Base-by-base conservation (phyloP, 192 early-diverging fungal genomes). In the Rhizophagus prolifer region DNA sequence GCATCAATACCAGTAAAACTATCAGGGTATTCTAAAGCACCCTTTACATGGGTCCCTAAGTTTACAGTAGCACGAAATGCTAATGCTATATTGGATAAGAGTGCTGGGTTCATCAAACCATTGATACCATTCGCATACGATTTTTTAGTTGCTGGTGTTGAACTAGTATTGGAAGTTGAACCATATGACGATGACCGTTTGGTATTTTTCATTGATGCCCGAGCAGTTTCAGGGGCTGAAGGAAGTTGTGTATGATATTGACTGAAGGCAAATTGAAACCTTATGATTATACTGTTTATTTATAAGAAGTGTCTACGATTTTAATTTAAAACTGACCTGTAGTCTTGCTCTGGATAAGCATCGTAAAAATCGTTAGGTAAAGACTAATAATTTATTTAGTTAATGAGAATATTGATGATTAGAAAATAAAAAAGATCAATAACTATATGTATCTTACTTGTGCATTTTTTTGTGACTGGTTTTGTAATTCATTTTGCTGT, bases 1-100 rank as follows among this genome's bases (percentile, higher is more conserved):
- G 65, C 64, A 68, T 76, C 75, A 30, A 19, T 12, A 5, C 75
- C 75, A 31, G 63, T 76, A 67, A 76, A 76, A 58, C 75, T 76
- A 5, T 76, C 65, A 23, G 75, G 75, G 13, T 76, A 76, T 36
- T 76, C 75, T 12, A 76, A 38, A 26, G 63, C 75, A 12, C 75
- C 75, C 36, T 76, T 76, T 13, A 58, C 26, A 36, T 76, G 75
- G 21, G 47, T 66, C 13, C 75, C 75, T 14, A 76, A 47, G 21
- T 76, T 76, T 36, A 76, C 46, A 23, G 44, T 76, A 25, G 75
- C 46, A n/a, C 36, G 25, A 68, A 76, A 76, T n/a, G 47, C 75
- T 69, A 76, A 58, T 16, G 75, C 75, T 36, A 76, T 76, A 41
- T 68, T 38, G 2, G 75, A 76, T 9, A 76, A 23, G 7, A 76